Evolutionary conservation across 2,329 filamentous ascomycete genomes (phyloP).

Genomic region (Cladophialophora carrionii): DNA sequence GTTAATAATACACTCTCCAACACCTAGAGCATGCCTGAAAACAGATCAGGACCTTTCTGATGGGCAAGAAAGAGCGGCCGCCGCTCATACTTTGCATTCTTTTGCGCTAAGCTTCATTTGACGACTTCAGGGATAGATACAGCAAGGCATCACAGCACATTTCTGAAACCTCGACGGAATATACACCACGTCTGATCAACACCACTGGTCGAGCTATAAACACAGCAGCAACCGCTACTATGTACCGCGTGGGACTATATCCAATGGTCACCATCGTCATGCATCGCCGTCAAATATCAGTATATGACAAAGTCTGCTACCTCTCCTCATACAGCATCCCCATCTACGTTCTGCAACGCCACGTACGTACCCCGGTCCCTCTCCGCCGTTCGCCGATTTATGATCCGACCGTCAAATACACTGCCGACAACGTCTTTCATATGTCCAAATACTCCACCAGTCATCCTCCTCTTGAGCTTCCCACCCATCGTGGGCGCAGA

Average conservation of each 20-base stretch:
- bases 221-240: not conserved
- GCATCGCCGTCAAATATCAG: not conserved
- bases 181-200: not conserved
- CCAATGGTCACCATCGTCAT: not conserved
- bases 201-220: not conserved
- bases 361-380: constrained; percentile 45
- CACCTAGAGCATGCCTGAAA: no score
- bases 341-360: constrained; percentile 51
- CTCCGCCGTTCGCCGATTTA: constrained; percentile 43
- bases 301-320: not conserved
- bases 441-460: constrained; percentile 34
- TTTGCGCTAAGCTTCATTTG: no score
- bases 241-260: not conserved
- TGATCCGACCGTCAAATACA: constrained; percentile 42
- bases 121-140: no score
- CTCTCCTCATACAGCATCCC: constrained; percentile 8
- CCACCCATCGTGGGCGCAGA: constrained; percentile 29
- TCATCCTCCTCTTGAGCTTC: constrained; percentile 10
- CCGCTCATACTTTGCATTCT: not conserved
- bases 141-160: no score
- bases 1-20: no score
- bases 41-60: no score
- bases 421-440: constrained; percentile 34
- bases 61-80: no score
- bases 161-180: no score